phyloP scores from a whole-genome alignment of 164 flowering plant genomes.

The Saururus chinensis region DNA sequence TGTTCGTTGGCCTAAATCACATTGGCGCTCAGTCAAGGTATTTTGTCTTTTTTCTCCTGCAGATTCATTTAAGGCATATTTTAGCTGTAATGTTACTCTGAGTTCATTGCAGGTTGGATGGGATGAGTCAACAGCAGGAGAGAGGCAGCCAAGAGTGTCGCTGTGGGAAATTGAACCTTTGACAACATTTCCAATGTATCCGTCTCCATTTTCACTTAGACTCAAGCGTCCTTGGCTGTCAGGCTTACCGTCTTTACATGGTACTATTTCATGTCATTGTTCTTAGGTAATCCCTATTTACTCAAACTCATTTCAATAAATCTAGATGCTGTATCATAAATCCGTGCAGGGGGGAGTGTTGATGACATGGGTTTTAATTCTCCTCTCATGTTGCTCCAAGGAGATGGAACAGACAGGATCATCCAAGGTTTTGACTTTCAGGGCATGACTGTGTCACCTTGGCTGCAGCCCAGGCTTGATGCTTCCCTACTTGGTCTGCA shows the following conservation, averaged over 20 bases:
- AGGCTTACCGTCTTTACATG: conserved; percentile 65
- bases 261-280: conserved; percentile 19
- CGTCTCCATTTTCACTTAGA: conserved; percentile 79
- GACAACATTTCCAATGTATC: conserved; percentile 96
- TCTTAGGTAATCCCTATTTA: not conserved
- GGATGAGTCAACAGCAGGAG: conserved; percentile 99
- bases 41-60: not conserved
- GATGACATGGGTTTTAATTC: conserved; percentile 72
- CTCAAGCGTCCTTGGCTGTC: conserved; percentile 97
- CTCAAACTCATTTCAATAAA: too few species aligned
- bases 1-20: conserved; percentile 77
- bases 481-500: conserved; percentile 69
- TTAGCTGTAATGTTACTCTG: not conserved
- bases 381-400: conserved; percentile 75
- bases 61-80: not conserved
- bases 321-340: not conserved
- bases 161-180: conserved; percentile 98
- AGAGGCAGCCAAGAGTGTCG: conserved; percentile 95
- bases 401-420: conserved; percentile 56
- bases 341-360: conserved; percentile 43
- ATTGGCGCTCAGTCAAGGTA: conserved; percentile 97
- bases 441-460: conserved; percentile 61
- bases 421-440: conserved; percentile 70
- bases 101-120: conserved; percentile 69
- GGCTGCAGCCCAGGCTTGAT: conserved; percentile 88